A percentile compares a stretch with the other conserved stretches of the same genome.
These are phyloP conservation scores for Tylopilus subfusipes DNA, from an alignment of 768 basidiomycete genomes.

Conservation along the genomic window DNA sequence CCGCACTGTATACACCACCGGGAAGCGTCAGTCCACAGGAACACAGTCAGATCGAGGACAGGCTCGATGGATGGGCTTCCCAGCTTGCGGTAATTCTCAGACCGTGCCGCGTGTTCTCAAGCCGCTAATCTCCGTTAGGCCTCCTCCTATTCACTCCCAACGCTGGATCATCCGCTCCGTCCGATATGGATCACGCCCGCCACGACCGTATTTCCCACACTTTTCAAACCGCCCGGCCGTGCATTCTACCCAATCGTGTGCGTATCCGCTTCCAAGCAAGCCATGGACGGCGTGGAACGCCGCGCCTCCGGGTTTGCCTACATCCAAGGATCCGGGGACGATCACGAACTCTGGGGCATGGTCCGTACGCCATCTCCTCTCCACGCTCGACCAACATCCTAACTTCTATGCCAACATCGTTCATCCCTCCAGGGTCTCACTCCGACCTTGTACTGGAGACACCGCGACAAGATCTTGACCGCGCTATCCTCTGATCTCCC, in stretches of 20 bases:
- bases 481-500: slow-evolving; percentile 49
- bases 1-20: slow-evolving; percentile 65
- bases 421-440: slow-evolving; percentile 59
- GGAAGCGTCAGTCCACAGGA: slow-evolving; percentile 70
- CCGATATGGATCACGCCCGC: slow-evolving; percentile 88
- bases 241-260: slow-evolving; percentile 73
- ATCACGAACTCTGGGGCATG: slow-evolving; percentile 88
- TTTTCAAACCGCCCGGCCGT: slow-evolving; percentile 23
- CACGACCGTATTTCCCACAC: slow-evolving; percentile 47
- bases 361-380: slow-evolving; percentile 35
- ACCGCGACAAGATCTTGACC: slow-evolving; percentile 47
- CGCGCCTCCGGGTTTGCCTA: slow-evolving; percentile 73
- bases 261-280: slow-evolving; percentile 77
- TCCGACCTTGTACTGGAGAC: slow-evolving; percentile 66
- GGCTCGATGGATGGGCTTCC: slow-evolving; percentile 65
- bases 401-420: background rate
- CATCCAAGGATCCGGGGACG: slow-evolving; percentile 92
- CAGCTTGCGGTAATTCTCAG: slow-evolving; percentile 51
- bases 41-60: slow-evolving; percentile 68
- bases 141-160: slow-evolving; percentile 69
- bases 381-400: background rate
- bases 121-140: slow-evolving; percentile 35
- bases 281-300: slow-evolving; percentile 57
- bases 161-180: slow-evolving; percentile 61
- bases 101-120: background rate